These are phyloP conservation scores for Annulohypoxylon moriforme DNA, from an alignment of 495 filamentous ascomycete genomes.

Conservation along the genomic window DNA sequence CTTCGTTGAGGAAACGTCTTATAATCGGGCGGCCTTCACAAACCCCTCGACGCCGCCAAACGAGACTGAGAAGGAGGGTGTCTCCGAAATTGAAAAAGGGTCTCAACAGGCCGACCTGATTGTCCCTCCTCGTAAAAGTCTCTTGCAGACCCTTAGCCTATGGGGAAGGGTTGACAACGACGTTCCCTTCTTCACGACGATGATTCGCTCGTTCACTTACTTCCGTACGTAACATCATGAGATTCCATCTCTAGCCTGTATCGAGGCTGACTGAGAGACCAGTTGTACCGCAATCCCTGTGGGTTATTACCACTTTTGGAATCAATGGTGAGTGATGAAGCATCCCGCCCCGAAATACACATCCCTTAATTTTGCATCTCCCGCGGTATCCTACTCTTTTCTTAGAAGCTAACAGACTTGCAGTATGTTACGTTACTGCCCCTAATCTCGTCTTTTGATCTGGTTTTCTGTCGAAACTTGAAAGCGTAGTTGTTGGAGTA, in stretches of 20 bases:
- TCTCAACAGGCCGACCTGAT: slow-evolving; percentile 13
- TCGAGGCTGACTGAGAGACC: not conserved
- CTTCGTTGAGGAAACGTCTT: slow-evolving; percentile 71
- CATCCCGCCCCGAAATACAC: not conserved
- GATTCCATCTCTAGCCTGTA: not conserved
- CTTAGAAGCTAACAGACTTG: slow-evolving; percentile 59
- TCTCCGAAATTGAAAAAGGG: slow-evolving; percentile 29
- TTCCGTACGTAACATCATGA: slow-evolving; percentile 46
- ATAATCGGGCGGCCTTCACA: slow-evolving; percentile 54
- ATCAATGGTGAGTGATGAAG: slow-evolving; percentile 52
- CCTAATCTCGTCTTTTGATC: not conserved
- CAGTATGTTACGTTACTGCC: slow-evolving; percentile 34
- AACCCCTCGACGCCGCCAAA: slow-evolving; percentile 28
- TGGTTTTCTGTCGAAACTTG: not conserved
- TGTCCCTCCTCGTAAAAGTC: slow-evolving; percentile 57
- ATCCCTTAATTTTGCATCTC: not conserved
- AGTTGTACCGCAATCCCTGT: slow-evolving; percentile 66
- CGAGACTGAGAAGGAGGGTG: slow-evolving; percentile 43
- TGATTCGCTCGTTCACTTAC: slow-evolving; percentile 66
- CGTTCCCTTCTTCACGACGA: slow-evolving; percentile 65
- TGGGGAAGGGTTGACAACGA: slow-evolving; percentile 63
- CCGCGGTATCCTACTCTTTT: slow-evolving; percentile 52
- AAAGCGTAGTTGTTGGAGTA: not conserved
- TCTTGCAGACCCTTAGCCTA: slow-evolving; percentile 60
- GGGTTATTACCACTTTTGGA: slow-evolving; percentile 66